Evolutionary conservation across 2,329 filamentous ascomycete species (phyloP), one percentile per base, ranked within the genome.

Genomic region (Talaromyces sp.): DNA sequence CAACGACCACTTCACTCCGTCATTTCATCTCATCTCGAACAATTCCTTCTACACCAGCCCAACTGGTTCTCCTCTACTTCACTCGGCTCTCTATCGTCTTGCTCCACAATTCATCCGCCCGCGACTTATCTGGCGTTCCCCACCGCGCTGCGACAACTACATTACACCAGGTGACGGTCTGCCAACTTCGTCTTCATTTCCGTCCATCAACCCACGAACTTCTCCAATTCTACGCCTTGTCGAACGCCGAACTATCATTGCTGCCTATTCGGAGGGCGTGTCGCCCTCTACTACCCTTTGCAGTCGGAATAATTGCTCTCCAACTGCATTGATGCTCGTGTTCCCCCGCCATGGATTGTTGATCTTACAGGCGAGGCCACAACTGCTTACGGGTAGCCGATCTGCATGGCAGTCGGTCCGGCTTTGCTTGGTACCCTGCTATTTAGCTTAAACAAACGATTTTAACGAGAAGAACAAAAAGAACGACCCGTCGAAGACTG

Each of bases 331-430:
- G 53, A 53, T 41, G 39, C 45, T 59, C 31, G 43, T 41, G 52
- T 50, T 45, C 60, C 60, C 33, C 57, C 69, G 67, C 61, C 65
- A 74, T 74, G 74, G 71, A 70, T 67, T 62, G 66, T 71, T 74
- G 69, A 74, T 73, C 64, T 63, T 65, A 66, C 72, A 67, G 69
- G 72, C 72, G 70, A 73, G 70, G 73, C 63, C 67, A 70, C 71
- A 74, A 67, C 67, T 70, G 66, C 65, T 62, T 57, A 67, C 71
- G 73, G 73, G 73, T 71, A 69, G 65, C 71, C 70, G 72, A 70
- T 73, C 73, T 75, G 73, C 74, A 70, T 66, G 67, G 74, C 73
- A 75, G 73, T 74, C 70, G 72, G 72, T 68, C 66, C 66, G 69
- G 69, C 69, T 69, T 66, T 63, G 66, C 63, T 63, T 63, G 59